phyloP scores from a whole-genome alignment of 2,329 filamentous ascomycete species.

The Apiospora kogelbergensis region DNA sequence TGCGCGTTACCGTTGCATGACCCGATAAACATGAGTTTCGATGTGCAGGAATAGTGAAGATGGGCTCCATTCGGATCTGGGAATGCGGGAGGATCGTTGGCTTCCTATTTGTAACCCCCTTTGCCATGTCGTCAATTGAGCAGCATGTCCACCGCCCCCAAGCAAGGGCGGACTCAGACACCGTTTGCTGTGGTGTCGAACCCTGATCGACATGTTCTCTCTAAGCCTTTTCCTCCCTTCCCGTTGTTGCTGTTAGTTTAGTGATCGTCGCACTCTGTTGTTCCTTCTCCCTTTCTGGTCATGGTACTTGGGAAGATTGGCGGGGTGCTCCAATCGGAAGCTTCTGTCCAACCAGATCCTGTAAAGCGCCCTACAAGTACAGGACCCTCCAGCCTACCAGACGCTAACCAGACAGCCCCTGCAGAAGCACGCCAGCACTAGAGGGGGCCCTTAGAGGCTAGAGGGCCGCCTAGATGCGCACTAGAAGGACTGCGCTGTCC shows the following conservation, averaged over 20 bases:
- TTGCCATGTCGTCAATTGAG: no score
- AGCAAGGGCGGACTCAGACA: not conserved
- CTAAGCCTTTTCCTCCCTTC: not conserved
- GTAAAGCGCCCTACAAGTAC: not conserved
- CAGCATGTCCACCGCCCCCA: not conserved
- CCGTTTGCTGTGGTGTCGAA: not conserved
- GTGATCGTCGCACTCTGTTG: not conserved
- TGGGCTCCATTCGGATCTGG: not conserved
- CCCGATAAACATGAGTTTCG: not conserved
- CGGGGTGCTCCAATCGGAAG: not conserved
- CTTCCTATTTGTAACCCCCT: not conserved
- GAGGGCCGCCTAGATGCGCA: no score
- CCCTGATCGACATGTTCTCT: not conserved
- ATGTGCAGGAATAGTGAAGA: not conserved
- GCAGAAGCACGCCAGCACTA: not conserved
- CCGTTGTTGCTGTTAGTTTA: not conserved
- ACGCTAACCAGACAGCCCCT: not conserved
- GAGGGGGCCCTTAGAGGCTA: no score
- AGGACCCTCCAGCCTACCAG: not conserved
- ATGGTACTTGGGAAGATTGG: not conserved
- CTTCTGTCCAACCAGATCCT: not conserved
- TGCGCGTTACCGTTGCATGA: not conserved
- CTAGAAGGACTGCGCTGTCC: not conserved
- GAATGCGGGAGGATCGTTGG: not conserved
- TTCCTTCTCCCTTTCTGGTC: not conserved